Evolutionary conservation across 176 grass and related monocot species (phyloP).

Genomic region (Aegilops speltoides): DNA sequence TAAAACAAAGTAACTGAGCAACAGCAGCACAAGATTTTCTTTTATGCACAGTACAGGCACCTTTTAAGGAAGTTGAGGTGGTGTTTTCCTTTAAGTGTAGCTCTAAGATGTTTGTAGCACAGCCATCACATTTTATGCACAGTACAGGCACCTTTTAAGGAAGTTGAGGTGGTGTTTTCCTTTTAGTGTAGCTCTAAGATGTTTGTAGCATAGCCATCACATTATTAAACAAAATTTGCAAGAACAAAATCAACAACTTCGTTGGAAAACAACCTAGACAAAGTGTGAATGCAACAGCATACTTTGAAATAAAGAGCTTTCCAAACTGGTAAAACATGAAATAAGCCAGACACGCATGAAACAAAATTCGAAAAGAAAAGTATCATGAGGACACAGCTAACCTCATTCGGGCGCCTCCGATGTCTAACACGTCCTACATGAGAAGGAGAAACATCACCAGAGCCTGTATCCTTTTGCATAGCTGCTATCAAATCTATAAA

Average conservation of each 20-base stretch:
- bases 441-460: constrained; percentile 36
- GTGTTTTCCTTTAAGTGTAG: neutral
- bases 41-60: neutral
- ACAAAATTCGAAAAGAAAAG: neutral
- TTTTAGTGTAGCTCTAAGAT: neutral
- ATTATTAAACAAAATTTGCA: constrained; percentile 2
- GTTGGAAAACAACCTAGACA: neutral
- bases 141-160: neutral
- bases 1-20: neutral
- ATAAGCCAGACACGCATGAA: neutral
- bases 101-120: neutral
- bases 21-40: neutral
- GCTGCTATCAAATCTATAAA: constrained; percentile 34
- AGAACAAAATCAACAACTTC: neutral
- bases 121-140: neutral
- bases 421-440: constrained; percentile 53
- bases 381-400: constrained; percentile 9
- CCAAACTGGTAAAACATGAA: neutral
- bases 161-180: neutral
- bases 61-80: neutral
- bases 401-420: constrained; percentile 50
- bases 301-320: neutral
- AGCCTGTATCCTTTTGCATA: constrained; percentile 58
- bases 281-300: neutral
- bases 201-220: constrained; percentile 3